These are phyloP conservation scores for Rickenella mellea DNA, from an alignment of 768 basidiomycete genomes.

Conservation along the genomic window DNA sequence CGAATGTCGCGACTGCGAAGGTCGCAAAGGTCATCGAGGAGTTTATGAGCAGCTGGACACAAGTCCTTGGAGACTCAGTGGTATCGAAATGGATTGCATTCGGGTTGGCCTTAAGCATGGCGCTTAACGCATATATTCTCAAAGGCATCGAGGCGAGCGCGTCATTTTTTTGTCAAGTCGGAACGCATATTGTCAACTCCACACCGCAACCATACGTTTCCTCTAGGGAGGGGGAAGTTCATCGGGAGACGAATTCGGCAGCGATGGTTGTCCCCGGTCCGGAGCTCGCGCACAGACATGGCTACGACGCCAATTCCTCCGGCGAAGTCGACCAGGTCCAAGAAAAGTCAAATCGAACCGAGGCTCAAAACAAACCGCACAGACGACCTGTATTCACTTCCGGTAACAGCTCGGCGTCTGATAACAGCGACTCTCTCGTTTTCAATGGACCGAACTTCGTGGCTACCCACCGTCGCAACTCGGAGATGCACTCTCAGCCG, in stretches of 20 bases:
- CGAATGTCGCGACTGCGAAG: conserved; percentile 3
- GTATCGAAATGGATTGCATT: conserved; percentile 93
- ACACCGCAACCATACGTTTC: too few species aligned
- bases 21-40: conserved; percentile 54
- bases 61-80: conserved; percentile 88
- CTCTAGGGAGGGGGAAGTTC: too few species aligned
- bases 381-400: too few species aligned
- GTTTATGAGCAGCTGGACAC: conserved; percentile 87
- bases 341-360: too few species aligned
- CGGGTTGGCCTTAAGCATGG: conserved; percentile 74
- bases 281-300: conserved; percentile 11
- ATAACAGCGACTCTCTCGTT: conserved; percentile 25
- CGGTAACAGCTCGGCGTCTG: conserved; percentile 37
- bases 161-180: conserved; percentile 20
- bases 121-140: conserved; percentile 87
- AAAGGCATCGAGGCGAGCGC: conserved; percentile 68
- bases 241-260: conserved; percentile 14
- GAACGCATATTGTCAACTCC: conserved; percentile 6
- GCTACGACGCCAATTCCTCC: too few species aligned
- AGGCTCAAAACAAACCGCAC: too few species aligned
- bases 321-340: too few species aligned
- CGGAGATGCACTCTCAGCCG: too few species aligned
- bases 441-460: conserved; percentile 13
- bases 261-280: conserved; percentile 13
- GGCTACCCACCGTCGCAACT: too few species aligned